A percentile compares a stretch with the other conserved stretches of the same genome.
Evolutionary conservation across 805 yeast species (phyloP).

Genomic region (Wickerhamomyces pijperi): DNA sequence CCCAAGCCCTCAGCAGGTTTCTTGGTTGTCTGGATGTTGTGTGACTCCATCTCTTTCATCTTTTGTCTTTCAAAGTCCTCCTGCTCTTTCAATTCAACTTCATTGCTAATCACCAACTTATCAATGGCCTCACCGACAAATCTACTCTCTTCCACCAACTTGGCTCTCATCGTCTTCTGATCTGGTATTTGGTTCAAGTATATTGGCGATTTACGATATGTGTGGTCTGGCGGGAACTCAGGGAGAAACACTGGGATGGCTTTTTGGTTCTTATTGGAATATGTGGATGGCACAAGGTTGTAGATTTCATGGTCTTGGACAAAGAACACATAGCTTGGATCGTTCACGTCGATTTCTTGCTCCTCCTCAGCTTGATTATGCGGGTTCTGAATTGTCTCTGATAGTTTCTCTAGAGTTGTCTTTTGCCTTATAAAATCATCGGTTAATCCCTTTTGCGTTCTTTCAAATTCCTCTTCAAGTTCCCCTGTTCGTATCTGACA

Average conservation of each 20-base stretch:
- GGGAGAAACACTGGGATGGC: slow-evolving; percentile 76
- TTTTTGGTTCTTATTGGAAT: slow-evolving; percentile 19
- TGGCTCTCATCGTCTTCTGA: slow-evolving; percentile 58
- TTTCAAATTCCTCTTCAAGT: slow-evolving; percentile 25
- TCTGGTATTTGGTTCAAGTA: slow-evolving; percentile 54
- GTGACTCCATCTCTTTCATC: neutral
- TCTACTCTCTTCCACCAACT: slow-evolving; percentile 70
- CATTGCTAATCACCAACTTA: slow-evolving; percentile 30
- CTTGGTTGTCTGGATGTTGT: neutral
- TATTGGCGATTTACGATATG: slow-evolving; percentile 69
- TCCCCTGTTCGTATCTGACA: slow-evolving; percentile 29
- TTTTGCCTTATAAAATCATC: slow-evolving; percentile 10
- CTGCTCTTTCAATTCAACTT: slow-evolving; percentile 4
- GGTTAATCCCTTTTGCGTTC: slow-evolving; percentile 11
- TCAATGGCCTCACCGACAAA: slow-evolving; percentile 72
- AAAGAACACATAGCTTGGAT: slow-evolving; percentile 42
- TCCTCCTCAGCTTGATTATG: slow-evolving; percentile 3
- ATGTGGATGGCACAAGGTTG: slow-evolving; percentile 43
- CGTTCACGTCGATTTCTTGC: slow-evolving; percentile 23
- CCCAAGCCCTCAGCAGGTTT: slow-evolving; percentile 4
- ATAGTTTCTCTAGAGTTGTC: slow-evolving; percentile 6
- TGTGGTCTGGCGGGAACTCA: slow-evolving; percentile 86
- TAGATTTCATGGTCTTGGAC: slow-evolving; percentile 40
- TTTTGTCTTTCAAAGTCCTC: slow-evolving; percentile 7
- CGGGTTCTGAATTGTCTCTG: slow-evolving; percentile 8